Conservation (phyloP, 768 basidiomycete species). For the Phylloporus arenicola region DNA sequence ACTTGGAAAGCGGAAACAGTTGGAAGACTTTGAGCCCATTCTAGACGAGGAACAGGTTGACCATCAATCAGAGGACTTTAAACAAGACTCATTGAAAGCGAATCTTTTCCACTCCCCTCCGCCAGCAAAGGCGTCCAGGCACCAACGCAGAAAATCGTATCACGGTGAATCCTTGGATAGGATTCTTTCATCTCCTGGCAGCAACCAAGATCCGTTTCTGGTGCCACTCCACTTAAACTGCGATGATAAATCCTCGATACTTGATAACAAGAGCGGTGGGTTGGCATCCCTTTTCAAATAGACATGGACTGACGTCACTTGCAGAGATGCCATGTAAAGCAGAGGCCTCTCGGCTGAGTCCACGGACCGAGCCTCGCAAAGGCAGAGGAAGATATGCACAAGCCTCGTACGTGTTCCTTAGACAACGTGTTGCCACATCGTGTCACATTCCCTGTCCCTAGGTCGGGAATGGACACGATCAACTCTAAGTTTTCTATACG, state of each 20-base stretch:
- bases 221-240: not conserved
- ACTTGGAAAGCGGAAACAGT: slow-evolving; percentile 26
- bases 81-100: slow-evolving; percentile 5
- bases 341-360: slow-evolving; percentile 5
- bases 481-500: slow-evolving; percentile 66
- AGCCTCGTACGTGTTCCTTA: slow-evolving; percentile 27
- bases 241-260: not conserved
- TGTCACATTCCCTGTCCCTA: slow-evolving; percentile 8
- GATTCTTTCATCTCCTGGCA: slow-evolving; percentile 2
- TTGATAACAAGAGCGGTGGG: slow-evolving; percentile 9
- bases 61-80: not conserved
- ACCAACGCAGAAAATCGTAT: slow-evolving; percentile 16
- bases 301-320: not conserved
- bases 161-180: slow-evolving; percentile 10
- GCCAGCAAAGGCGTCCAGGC: not conserved
- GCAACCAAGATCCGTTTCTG: slow-evolving; percentile 11
- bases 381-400: slow-evolving; percentile 57
- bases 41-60: slow-evolving; percentile 5
- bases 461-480: slow-evolving; percentile 40
- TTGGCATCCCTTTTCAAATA: not conserved
- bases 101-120: slow-evolving; percentile 1
- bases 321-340: slow-evolving; percentile 14
- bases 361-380: slow-evolving; percentile 35
- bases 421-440: not conserved
- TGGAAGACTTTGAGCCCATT: slow-evolving; percentile 18